These are phyloP conservation scores for Sporothrix humicola DNA, from an alignment of 2,329 filamentous ascomycete species.

Conservation along the genomic window DNA sequence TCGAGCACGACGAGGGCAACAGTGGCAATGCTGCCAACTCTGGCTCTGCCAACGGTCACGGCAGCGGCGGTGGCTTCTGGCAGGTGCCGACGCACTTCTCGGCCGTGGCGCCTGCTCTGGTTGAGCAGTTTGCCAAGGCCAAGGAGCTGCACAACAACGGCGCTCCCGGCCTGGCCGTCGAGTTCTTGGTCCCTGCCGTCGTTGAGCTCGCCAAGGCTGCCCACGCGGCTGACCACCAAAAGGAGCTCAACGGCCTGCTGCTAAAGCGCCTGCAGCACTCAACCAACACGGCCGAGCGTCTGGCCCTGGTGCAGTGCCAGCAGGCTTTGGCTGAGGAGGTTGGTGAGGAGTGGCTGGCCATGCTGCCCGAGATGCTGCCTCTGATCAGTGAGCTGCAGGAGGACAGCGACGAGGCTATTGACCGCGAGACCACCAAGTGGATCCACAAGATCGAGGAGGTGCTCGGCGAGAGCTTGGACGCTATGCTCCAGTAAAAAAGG, in stretches of 20 bases:
- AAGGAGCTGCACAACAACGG: conserved; percentile 30
- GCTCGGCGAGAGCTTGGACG: conserved; percentile 86
- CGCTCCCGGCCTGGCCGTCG: conserved; percentile 46
- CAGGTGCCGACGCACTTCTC: conserved; percentile 87
- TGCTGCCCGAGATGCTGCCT: conserved; percentile 94
- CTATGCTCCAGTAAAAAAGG: conserved; percentile 77
- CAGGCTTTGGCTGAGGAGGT: conserved; percentile 75
- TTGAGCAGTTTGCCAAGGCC: conserved; percentile 66
- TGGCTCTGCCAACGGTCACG: conserved; percentile 1
- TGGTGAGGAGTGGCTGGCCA: conserved; percentile 90
- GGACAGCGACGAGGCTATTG: conserved; percentile 92
- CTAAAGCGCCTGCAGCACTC: conserved; percentile 75
- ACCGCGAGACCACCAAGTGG: conserved; percentile 87
- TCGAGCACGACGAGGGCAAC: conserved; percentile 89
- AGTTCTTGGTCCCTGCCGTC: conserved; percentile 73
- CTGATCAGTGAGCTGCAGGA: conserved; percentile 95
- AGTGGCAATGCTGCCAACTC: neutral
- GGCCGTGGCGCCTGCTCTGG: conserved; percentile 71
- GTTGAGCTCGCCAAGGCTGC: conserved; percentile 80
- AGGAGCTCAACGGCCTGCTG: conserved; percentile 80
- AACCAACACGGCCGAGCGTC: conserved; percentile 71
- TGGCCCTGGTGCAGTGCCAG: conserved; percentile 83
- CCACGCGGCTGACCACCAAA: conserved; percentile 87
- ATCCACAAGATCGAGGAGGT: conserved; percentile 88
- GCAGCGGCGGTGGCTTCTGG: conserved; percentile 67